Evolutionary conservation across 768 basidiomycete species (phyloP).

Genomic region (Chalciporus sphaerocephalus): DNA sequence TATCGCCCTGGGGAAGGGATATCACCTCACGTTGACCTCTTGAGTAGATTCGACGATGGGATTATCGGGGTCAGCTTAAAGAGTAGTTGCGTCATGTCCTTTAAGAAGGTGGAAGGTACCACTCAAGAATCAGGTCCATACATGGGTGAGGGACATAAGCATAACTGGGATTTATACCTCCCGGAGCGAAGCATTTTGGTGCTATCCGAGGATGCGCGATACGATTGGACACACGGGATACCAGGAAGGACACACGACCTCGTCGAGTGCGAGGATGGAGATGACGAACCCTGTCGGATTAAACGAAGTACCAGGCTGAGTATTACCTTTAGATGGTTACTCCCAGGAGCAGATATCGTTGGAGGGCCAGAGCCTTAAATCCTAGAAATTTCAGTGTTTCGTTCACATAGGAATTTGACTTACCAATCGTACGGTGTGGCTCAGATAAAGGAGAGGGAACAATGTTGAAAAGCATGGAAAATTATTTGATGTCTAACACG

Average conservation of each 20-base stretch:
- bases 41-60: constrained; percentile 80
- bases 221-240: constrained; percentile 88
- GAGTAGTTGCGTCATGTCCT: constrained; percentile 78
- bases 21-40: constrained; percentile 80
- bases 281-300: constrained; percentile 35
- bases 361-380: constrained; percentile 40
- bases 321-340: constrained; percentile 83
- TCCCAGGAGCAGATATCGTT: constrained; percentile 81
- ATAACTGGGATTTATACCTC: constrained; percentile 54
- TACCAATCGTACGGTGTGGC: constrained; percentile 1
- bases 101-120: constrained; percentile 35
- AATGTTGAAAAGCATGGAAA: constrained; percentile 13
- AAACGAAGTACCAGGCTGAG: constrained; percentile 62
- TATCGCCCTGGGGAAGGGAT: constrained; percentile 91
- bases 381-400: constrained; percentile 7
- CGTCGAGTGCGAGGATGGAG: constrained; percentile 39
- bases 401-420: neutral
- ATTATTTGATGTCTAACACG: constrained; percentile 31
- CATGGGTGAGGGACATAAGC: neutral
- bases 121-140: constrained; percentile 1
- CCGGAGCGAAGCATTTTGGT: constrained; percentile 74
- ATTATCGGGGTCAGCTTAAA: constrained; percentile 85
- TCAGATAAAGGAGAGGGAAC: neutral
- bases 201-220: constrained; percentile 77
- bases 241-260: constrained; percentile 55